Percentiles rank a stretch among this genome's conserved stretches.
Conservation (phyloP, 179 eudicot genomes). For the Camellia oleifera region DNA sequence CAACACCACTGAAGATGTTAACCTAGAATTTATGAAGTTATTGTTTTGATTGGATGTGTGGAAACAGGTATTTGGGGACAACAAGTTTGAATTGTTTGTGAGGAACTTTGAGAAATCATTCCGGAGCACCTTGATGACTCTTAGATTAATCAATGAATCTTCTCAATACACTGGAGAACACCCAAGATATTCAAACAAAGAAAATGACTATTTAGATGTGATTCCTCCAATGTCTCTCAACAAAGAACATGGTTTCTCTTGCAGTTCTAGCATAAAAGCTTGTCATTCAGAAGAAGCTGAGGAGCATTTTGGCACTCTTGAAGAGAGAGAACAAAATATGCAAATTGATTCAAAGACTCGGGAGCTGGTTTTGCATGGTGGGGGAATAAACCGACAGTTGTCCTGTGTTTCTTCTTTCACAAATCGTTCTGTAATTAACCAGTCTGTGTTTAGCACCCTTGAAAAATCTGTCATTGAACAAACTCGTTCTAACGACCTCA, state of each 20-base stretch:
- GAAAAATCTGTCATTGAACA: conserved; percentile 76
- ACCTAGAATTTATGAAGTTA: conserved; percentile 11
- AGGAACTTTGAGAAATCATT: conserved; percentile 77
- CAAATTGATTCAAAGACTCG: conserved; percentile 22
- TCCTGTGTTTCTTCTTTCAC: conserved; percentile 33
- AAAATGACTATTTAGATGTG: conserved; percentile 24
- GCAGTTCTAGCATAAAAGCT: conserved; percentile 20
- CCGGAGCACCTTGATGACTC: conserved; percentile 75
- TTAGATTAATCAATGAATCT: conserved; percentile 53
- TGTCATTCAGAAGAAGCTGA: conserved; percentile 20
- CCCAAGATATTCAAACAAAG: conserved; percentile 12
- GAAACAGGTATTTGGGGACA: conserved; percentile 69
- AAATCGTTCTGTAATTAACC: conserved; percentile 23
- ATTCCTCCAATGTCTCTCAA: conserved; percentile 16
- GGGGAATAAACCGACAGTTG: conserved; percentile 36
- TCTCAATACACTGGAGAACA: conserved; percentile 31
- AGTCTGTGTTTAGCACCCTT: conserved; percentile 38
- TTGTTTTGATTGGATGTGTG: conserved; percentile 17
- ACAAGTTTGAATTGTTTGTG: conserved; percentile 73
- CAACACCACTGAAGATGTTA: not conserved
- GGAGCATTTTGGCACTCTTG: conserved; percentile 25
- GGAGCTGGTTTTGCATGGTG: conserved; percentile 41
- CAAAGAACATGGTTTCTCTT: conserved; percentile 26
- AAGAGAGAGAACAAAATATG: conserved; percentile 32
- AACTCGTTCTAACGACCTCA: conserved; percentile 78